A percentile compares a stretch with the other conserved stretches of the same genome.
These are phyloP conservation scores for Xylaria sp. DNA, from an alignment of 2,329 filamentous ascomycete species.

Conservation along the genomic window DNA sequence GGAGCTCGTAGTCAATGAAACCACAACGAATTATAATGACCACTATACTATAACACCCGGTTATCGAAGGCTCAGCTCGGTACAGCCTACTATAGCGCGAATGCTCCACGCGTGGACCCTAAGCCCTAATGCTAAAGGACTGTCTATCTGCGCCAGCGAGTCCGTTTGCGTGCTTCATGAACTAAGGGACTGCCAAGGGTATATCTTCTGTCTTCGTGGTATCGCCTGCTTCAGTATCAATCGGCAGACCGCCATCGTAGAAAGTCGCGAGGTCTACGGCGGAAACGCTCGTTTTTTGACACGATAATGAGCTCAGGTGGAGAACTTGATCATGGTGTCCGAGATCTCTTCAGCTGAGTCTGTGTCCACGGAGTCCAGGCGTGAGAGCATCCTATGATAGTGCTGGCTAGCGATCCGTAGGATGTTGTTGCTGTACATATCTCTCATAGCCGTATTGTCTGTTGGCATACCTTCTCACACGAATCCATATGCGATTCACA, in stretches of 20 bases:
- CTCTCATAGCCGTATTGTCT: no score
- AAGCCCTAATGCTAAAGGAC: conserved; percentile 4
- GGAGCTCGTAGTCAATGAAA: not conserved
- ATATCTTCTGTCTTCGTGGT: not conserved
- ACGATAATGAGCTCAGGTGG: conserved; percentile 6
- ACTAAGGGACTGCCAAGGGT: conserved; percentile 10
- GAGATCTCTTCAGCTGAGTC: conserved; percentile 8
- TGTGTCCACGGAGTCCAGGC: conserved; percentile 2
- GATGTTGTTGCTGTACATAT: no score
- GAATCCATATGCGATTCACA: no score
- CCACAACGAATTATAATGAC: conserved; percentile 33
- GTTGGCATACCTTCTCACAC: no score
- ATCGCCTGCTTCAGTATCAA: not conserved
- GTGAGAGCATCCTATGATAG: conserved; percentile 26
- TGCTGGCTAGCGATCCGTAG: not conserved
- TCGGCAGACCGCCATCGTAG: conserved; percentile 12
- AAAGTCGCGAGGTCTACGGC: conserved; percentile 21
- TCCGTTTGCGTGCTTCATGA: conserved; percentile 6
- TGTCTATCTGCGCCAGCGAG: conserved; percentile 9
- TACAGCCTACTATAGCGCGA: no score
- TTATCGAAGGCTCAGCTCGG: not conserved
- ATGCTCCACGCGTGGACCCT: no score
- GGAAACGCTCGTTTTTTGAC: conserved; percentile 22
- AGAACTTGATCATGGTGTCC: no score
- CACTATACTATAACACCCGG: conserved; percentile 26